Evolutionary conservation across 306 rosid genomes (phyloP).

Genomic region (Acacia acuminata): DNA sequence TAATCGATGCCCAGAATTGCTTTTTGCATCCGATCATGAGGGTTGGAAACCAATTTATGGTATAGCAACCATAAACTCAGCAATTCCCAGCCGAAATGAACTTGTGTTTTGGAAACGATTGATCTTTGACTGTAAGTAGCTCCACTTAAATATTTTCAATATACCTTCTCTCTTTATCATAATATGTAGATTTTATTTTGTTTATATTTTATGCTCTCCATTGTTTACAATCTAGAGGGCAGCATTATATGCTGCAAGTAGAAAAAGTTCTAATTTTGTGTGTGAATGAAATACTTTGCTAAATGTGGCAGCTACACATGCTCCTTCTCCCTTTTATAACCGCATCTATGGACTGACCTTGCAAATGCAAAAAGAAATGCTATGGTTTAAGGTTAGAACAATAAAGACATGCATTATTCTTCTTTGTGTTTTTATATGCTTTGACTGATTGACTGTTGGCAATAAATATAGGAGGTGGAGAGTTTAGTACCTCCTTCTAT

Average conservation of each 20-base stretch:
- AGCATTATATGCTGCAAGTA: not conserved
- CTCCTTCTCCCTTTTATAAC: not conserved
- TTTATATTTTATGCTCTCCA: not conserved
- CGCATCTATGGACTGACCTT: conserved; percentile 11
- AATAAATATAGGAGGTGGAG: conserved; percentile 22
- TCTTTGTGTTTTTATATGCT: no score
- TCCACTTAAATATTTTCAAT: not conserved
- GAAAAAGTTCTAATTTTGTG: not conserved
- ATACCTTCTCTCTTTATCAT: not conserved
- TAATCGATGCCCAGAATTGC: not conserved
- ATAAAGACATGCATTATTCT: not conserved
- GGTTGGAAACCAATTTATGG: not conserved
- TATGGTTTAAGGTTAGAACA: conserved; percentile 21
- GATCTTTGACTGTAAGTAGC: not conserved
- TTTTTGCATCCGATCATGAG: not conserved
- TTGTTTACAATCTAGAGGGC: not conserved
- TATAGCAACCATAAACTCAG: not conserved
- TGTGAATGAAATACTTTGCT: not conserved
- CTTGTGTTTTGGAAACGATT: not conserved
- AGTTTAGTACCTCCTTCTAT: not conserved
- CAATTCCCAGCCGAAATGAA: not conserved
- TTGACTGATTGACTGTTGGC: not conserved
- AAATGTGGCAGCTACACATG: conserved; percentile 9
- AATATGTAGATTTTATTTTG: not conserved
- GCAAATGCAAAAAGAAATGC: not conserved